phyloP scores from a whole-genome alignment of 2,329 filamentous ascomycete species.

The Mariannaea elegans region DNA sequence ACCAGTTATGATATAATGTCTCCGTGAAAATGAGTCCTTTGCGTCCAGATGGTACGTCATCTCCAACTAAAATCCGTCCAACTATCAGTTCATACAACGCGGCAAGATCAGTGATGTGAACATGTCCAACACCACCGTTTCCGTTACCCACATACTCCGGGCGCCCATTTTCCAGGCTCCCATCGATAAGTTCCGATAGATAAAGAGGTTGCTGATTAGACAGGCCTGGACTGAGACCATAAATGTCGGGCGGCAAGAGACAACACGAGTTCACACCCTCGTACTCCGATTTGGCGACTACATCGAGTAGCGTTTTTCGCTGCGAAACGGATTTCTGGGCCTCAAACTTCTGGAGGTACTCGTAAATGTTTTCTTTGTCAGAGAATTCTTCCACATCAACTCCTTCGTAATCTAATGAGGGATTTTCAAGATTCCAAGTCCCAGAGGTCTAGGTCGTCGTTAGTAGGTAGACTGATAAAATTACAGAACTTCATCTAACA shows the following conservation, averaged over 20 bases:
- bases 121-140: not conserved
- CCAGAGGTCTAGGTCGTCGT: slow-evolving; percentile 11
- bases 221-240: not conserved
- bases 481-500: not conserved
- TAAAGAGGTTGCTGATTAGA: slow-evolving; percentile 7
- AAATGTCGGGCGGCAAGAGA: slow-evolving; percentile 13
- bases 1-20: slow-evolving; percentile 13
- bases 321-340: not conserved
- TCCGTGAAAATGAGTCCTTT: slow-evolving; percentile 19
- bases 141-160: not conserved
- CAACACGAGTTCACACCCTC: slow-evolving; percentile 9
- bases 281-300: not conserved
- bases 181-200: not conserved
- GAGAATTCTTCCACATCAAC: not conserved
- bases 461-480: not conserved
- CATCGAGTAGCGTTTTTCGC: slow-evolving; percentile 9
- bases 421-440: slow-evolving; percentile 14
- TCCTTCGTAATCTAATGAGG: not conserved
- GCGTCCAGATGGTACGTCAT: not conserved
- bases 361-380: not conserved
- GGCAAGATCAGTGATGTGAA: slow-evolving; percentile 16
- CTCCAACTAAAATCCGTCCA: not conserved
- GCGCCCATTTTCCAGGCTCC: not conserved
- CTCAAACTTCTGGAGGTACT: not conserved
- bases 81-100: slow-evolving; percentile 19